Base-by-base conservation (phyloP, 2,329 filamentous ascomycete genomes). In the Diplodia scrobiculata region DNA sequence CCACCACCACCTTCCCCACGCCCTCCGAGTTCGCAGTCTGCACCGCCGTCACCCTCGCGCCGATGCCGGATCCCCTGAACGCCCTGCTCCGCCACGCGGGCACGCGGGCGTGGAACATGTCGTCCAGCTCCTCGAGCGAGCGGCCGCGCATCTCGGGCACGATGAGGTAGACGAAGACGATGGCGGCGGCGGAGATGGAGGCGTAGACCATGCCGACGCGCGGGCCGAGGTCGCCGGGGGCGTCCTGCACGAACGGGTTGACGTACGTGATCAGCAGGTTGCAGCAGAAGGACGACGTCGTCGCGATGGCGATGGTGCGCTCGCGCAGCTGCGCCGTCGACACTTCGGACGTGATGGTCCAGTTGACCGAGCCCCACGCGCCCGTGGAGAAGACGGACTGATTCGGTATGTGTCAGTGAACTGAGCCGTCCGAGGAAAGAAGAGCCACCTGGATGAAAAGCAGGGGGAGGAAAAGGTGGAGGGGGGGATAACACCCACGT, bases 121-220 rank as follows among this genome's bases (percentile, higher is more conserved):
- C 72, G 62, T 74, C 73, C 0, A 74, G 63, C 58, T 75, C 73
- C 58, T 75, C 73, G 0, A 74, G 51, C 5, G 69, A 70, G 13
- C 71, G 62, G 17, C 68, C 70, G 21, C 73, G 72, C 27, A 73
- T 72, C 69, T 84, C 84, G 0, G 85, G 86, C 69, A 89, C 84
- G 76, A 87, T 87, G 72, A 86, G 82, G 21, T 87, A 79, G 29
- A 82, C 71, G 54, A 88, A 79, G 2, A 82, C 72, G 13, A 83
- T 71, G 45, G 59, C 29, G 10, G 41, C 32, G 0, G 13, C 7
- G 10, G 47, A 38, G 11, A 52, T 41, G 29, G 21, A 21, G 29
- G 27, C 59, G 72, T 74, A 2, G 71, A 75, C n/a, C 45, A 71
- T 9, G 71, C 72, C 72, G 69, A 74, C 45, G 73, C 72, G 25